phyloP scores from a whole-genome alignment of 208 protist species.

The Lotmaria passim region DNA sequence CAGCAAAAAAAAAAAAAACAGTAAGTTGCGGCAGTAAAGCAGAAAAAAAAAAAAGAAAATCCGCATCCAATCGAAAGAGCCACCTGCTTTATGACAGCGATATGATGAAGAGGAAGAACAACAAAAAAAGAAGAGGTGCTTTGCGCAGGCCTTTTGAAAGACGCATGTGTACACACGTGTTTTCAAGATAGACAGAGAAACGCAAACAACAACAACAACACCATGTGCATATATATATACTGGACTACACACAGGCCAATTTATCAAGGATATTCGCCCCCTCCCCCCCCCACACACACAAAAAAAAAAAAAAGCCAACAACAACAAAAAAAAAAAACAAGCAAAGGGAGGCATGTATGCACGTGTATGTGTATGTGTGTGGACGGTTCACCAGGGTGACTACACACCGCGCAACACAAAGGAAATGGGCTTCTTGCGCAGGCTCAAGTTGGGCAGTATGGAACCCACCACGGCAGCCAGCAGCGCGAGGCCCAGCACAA shows the following conservation, averaged over 20 bases:
- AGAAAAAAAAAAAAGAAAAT: conserved; percentile 5
- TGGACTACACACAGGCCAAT: background rate
- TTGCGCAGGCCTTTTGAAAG: background rate
- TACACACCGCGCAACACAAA: conserved; percentile 59
- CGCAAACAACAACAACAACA: too few species aligned
- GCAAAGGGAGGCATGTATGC: too few species aligned
- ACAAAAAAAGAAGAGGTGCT: background rate
- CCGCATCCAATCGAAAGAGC: too few species aligned
- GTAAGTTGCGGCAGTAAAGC: background rate
- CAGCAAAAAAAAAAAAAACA: conserved; percentile 22
- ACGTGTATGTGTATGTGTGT: conserved; percentile 14
- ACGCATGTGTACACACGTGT: too few species aligned
- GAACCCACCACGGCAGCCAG: conserved; percentile 89
- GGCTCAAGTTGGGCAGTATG: conserved; percentile 67
- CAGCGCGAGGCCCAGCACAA: conserved; percentile 78
- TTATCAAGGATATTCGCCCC: too few species aligned
- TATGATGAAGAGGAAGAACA: background rate
- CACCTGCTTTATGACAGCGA: too few species aligned
- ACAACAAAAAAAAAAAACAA: background rate
- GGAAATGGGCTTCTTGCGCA: conserved; percentile 80
- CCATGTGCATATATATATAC: too few species aligned
- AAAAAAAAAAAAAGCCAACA: too few species aligned
- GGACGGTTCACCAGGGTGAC: background rate
- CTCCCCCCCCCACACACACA: too few species aligned
- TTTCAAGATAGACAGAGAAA: too few species aligned